Evolutionary conservation across 2,329 filamentous ascomycete genomes (phyloP).

Genomic region (Penicillium expansum): DNA sequence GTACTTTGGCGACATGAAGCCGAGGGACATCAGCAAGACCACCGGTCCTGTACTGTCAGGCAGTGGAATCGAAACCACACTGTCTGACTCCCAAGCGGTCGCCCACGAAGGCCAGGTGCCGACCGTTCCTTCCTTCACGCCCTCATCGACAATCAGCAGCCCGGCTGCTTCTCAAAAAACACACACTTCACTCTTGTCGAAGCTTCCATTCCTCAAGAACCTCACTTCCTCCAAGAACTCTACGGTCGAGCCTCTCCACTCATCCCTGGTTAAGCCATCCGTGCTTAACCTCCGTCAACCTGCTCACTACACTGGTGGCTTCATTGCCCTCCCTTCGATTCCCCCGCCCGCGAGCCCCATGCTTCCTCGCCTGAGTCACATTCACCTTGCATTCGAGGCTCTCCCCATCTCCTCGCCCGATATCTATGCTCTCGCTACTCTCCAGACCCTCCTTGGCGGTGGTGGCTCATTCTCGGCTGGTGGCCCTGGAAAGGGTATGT

Average conservation of each 20-base stretch:
- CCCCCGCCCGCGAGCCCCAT: constrained; percentile 75
- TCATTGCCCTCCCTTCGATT: constrained; percentile 77
- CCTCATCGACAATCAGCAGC: constrained; percentile 39
- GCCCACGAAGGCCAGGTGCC: constrained; percentile 33
- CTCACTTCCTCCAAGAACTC: constrained; percentile 69
- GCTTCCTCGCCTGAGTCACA: constrained; percentile 79
- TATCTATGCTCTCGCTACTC: constrained; percentile 91
- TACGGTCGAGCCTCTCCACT: constrained; percentile 55
- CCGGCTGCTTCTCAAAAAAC: constrained; percentile 45
- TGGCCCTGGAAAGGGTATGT: constrained; percentile 98
- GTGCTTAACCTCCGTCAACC: constrained; percentile 60
- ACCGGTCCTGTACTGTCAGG: constrained; percentile 52
- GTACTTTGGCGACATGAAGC: constrained; percentile 88
- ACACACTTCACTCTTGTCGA: constrained; percentile 68
- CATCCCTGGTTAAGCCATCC: constrained; percentile 44
- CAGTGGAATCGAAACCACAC: constrained; percentile 57
- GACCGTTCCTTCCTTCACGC: constrained; percentile 41
- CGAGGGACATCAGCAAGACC: constrained; percentile 48
- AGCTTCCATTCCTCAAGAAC: constrained; percentile 86
- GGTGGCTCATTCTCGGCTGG: constrained; percentile 96
- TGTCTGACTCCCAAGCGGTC: constrained; percentile 32
- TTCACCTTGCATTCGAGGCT: constrained; percentile 94
- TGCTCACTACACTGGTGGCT: constrained; percentile 89
- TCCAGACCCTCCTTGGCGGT: constrained; percentile 93
- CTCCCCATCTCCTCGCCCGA: constrained; percentile 85